A percentile compares a stretch with the other conserved stretches of the same genome.
These are phyloP conservation scores for Penicillium herquei DNA, from an alignment of 495 filamentous ascomycete species.

Conservation along the genomic window DNA sequence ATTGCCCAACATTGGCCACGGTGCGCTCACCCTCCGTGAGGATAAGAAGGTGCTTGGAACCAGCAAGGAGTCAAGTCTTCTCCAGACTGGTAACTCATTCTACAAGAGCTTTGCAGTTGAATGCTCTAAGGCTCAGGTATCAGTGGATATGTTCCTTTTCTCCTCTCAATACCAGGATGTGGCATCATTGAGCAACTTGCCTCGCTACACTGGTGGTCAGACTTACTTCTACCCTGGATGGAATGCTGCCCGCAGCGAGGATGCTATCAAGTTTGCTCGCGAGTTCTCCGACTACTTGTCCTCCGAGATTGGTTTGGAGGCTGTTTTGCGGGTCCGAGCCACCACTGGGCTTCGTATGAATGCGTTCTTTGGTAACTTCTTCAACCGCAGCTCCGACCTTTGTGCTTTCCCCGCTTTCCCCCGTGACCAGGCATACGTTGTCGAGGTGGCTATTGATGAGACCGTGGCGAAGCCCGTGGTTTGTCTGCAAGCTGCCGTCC, in stretches of 20 bases:
- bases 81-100: conserved; percentile 91
- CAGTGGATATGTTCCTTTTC: conserved; percentile 99
- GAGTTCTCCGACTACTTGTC: conserved; percentile 97
- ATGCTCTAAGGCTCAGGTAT: conserved; percentile 97
- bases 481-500: conserved; percentile 92
- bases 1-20: conserved; percentile 85
- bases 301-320: conserved; percentile 92
- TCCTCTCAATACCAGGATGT: conserved; percentile 97
- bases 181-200: conserved; percentile 89
- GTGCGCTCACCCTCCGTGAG: conserved; percentile 90
- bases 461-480: conserved; percentile 88
- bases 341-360: conserved; percentile 95
- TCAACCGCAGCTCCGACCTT: conserved; percentile 94
- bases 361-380: conserved; percentile 99
- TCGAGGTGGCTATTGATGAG: conserved; percentile 98
- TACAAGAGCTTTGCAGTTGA: conserved; percentile 99
- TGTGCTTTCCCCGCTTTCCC: conserved; percentile 98
- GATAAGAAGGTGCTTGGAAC: conserved; percentile 97
- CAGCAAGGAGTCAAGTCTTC: conserved; percentile 78
- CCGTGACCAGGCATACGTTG: conserved; percentile 95
- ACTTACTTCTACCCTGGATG: conserved; percentile 99
- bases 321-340: conserved; percentile 90
- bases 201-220: conserved; percentile 94
- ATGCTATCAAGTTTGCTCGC: conserved; percentile 94
- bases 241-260: conserved; percentile 89